phyloP scores from a whole-genome alignment of 1,284 basidiomycete species.

The Ganoderma lucidum region DNA sequence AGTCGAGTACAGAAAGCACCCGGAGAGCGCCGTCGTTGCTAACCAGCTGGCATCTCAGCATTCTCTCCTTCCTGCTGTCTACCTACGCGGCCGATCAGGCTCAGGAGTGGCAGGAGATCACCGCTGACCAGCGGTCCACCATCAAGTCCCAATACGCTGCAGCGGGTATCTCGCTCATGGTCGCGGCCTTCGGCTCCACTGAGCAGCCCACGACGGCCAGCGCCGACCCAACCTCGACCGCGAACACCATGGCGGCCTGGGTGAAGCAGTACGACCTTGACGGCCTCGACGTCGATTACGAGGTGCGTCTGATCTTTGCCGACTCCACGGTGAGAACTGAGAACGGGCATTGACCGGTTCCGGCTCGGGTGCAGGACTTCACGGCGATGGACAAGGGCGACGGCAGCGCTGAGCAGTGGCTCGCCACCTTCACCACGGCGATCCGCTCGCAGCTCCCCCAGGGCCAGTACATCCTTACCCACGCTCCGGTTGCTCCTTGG shows the following conservation, averaged over 20 bases:
- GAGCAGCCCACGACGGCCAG: constrained; percentile 57
- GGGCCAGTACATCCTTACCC: constrained; percentile 46
- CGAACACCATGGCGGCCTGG: constrained; percentile 57
- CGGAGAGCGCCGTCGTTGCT: background rate
- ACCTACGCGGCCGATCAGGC: constrained; percentile 55
- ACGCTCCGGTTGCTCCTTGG: constrained; percentile 63
- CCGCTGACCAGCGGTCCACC: constrained; percentile 42
- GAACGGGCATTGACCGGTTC: background rate
- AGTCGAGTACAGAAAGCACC: constrained; percentile 24
- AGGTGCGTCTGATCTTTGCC: constrained; percentile 41
- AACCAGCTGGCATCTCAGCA: constrained; percentile 37
- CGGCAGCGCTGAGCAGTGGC: constrained; percentile 50
- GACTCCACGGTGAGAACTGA: background rate
- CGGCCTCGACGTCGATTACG: constrained; percentile 67
- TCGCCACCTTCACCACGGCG: constrained; percentile 52
- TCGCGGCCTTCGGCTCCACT: constrained; percentile 60
- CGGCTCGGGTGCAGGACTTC: constrained; percentile 49
- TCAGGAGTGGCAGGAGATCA: constrained; percentile 48
- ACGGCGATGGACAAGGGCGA: constrained; percentile 51
- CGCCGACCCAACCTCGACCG: constrained; percentile 48
- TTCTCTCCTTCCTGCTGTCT: constrained; percentile 51
- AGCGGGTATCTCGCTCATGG: constrained; percentile 57
- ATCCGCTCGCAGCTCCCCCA: constrained; percentile 45
- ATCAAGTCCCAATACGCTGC: constrained; percentile 51
- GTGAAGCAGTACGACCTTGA: constrained; percentile 58